Evolutionary conservation across 768 basidiomycete genomes (phyloP).

Genomic region (Lactarius pseudohatsudake): DNA sequence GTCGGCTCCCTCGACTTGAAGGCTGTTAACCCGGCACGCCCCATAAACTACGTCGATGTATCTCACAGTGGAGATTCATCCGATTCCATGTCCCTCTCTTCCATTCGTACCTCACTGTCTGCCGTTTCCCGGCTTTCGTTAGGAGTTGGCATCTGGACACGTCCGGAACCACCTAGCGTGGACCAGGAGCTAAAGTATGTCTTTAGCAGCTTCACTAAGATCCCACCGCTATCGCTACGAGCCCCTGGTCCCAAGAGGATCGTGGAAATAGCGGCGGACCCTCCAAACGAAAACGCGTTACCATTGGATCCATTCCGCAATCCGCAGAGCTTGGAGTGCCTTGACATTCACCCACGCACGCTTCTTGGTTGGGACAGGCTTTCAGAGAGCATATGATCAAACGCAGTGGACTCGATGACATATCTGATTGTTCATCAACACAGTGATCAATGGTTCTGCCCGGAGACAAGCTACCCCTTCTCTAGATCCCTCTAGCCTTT

Average conservation of each 20-base stretch:
- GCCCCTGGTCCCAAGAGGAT: constrained; percentile 51
- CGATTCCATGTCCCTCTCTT: constrained; percentile 71
- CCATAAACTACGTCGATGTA: constrained; percentile 71
- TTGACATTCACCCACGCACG: constrained; percentile 79
- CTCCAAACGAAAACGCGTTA: too few relatives aligned
- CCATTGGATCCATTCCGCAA: too few relatives aligned
- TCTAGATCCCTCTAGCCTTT: too few relatives aligned
- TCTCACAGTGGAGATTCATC: constrained; percentile 58
- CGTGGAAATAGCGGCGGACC: too few relatives aligned
- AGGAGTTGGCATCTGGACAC: constrained; percentile 71
- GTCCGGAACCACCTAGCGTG: constrained; percentile 54
- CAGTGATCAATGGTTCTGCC: constrained; percentile 71
- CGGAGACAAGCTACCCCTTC: constrained; percentile 3
- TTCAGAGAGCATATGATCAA: constrained; percentile 44
- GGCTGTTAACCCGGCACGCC: constrained; percentile 69
- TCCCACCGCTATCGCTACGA: constrained; percentile 72
- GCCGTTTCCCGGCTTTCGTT: constrained; percentile 75
- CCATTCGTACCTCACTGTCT: constrained; percentile 74
- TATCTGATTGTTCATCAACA: constrained; percentile 74
- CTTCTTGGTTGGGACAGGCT: constrained; percentile 83
- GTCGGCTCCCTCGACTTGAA: constrained; percentile 80
- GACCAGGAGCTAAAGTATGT: constrained; percentile 81
- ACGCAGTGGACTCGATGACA: constrained; percentile 72
- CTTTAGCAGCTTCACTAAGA: constrained; percentile 87
- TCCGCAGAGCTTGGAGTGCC: constrained; percentile 44